Base-by-base conservation (phyloP, 2,329 filamentous ascomycete species). In the Kalaharituber pfeilii region DNA sequence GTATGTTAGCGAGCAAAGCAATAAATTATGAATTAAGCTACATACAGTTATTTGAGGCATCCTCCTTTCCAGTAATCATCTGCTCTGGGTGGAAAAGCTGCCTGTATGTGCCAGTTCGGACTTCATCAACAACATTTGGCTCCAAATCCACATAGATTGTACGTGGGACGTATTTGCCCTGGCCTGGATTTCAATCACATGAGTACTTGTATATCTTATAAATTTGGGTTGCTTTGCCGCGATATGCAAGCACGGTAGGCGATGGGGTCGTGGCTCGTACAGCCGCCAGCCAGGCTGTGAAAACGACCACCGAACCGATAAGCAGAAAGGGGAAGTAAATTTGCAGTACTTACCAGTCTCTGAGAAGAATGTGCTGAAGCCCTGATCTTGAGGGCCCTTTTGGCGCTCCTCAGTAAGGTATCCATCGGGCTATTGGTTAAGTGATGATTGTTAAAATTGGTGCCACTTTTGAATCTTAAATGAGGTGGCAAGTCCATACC, bases 31-130 rank as follows among this genome's bases (percentile, higher is more conserved):
- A n/a, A n/a, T n/a, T n/a, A n/a, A 29, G 24, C 20, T 39, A 39
- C 61, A 51, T 64, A 64, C 62, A 96, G 82, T 98, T 98, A 84
- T 98, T 98, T 65, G 89, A 95, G 64, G 91, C 91, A 81, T 96
- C 91, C 79, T 96, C 91, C 82, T 96, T 96, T 74, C 91, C 91
- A 62, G 86, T 94, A 73, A 98, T 95, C 89, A 98, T 94, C 75
- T 93, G 84, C 75, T 96, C 91, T 57, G 91, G 91, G 77, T 96
- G 91, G 81, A 96, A 96, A 62, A 98, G 83, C 69, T 79, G 84
- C 68, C 89, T 85, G 81, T 96, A 98, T 70, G 86, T 73, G 69
- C 91, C 91, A 66, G 88, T 96, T 75, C 91, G 88, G 74, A 96
- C 91, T 77, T 96, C 91, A 69, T 98, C 91, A 76, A 98, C 82